Percentiles rank a stretch among this genome's conserved stretches.
phyloP scores from a whole-genome alignment of 2,329 filamentous ascomycete species.

The Fusarium incarnatum region DNA sequence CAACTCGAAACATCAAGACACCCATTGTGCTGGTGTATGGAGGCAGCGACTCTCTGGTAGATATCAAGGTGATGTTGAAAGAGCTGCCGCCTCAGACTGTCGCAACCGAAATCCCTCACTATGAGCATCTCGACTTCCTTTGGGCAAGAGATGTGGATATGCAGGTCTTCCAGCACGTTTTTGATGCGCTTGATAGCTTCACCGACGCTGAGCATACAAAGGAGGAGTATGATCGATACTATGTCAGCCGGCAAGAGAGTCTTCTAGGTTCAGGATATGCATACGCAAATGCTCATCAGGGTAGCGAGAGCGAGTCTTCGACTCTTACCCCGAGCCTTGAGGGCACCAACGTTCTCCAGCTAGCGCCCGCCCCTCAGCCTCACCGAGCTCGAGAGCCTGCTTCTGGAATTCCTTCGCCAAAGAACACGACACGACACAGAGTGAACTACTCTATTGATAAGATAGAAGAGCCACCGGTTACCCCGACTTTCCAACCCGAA shows the following conservation, averaged over 20 bases:
- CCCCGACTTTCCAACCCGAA: conserved; percentile 22
- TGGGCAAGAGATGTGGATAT: conserved; percentile 89
- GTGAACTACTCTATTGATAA: conserved; percentile 30
- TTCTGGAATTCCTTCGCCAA: conserved; percentile 32
- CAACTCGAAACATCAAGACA: conserved; percentile 96
- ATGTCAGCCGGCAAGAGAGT: conserved; percentile 62
- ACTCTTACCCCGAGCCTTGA: conserved; percentile 45
- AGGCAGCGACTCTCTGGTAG: conserved; percentile 91
- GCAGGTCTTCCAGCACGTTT: conserved; percentile 90
- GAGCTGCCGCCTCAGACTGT: conserved; percentile 88
- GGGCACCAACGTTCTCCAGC: conserved; percentile 17
- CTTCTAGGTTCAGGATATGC: conserved; percentile 55
- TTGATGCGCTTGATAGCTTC: conserved; percentile 84
- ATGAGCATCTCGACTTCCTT: conserved; percentile 96
- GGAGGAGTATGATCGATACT: conserved; percentile 71
- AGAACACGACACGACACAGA: conserved; percentile 30
- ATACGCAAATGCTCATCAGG: conserved; percentile 44
- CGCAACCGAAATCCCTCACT: conserved; percentile 88
- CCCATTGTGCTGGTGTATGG: conserved; percentile 95
- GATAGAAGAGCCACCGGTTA: conserved; percentile 27
- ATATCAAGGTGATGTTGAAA: conserved; percentile 91
- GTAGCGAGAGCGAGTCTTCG: conserved; percentile 54
- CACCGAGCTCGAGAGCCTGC: conserved; percentile 48
- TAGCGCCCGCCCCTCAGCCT: conserved; percentile 33
- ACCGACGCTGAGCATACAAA: conserved; percentile 67